These are phyloP conservation scores for Scytalidium sp. DNA, from an alignment of 2,329 filamentous ascomycete species.

Conservation along the genomic window DNA sequence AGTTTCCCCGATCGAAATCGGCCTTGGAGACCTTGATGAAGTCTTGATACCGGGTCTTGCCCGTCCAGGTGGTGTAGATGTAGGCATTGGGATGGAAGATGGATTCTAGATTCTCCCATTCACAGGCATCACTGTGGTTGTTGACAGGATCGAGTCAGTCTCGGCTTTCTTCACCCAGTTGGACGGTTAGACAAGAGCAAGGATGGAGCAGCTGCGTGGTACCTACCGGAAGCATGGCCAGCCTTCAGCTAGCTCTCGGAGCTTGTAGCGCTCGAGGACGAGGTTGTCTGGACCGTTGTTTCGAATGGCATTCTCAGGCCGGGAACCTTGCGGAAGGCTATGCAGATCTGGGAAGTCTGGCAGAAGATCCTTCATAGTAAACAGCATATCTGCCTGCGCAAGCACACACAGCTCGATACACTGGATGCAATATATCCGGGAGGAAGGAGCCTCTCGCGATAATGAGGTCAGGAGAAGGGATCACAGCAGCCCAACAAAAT, in stretches of 20 bases:
- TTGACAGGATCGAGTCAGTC: not conserved
- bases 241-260: conserved; percentile 45
- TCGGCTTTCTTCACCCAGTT: not conserved
- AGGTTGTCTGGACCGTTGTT: conserved; percentile 44
- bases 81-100: conserved; percentile 45
- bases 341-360: conserved; percentile 25
- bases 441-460: too few relatives aligned
- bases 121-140: conserved; percentile 38
- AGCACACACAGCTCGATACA: too few relatives aligned
- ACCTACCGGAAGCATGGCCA: conserved; percentile 43
- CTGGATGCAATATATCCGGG: too few relatives aligned
- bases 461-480: too few relatives aligned
- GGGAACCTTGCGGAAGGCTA: conserved; percentile 29
- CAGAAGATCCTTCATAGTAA: conserved; percentile 16
- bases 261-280: conserved; percentile 40
- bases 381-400: not conserved
- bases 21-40: conserved; percentile 35
- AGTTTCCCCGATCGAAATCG: conserved; percentile 36
- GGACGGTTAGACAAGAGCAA: not conserved
- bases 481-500: too few relatives aligned
- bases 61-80: conserved; percentile 49
- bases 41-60: conserved; percentile 34
- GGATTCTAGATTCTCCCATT: conserved; percentile 48
- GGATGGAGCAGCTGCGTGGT: not conserved
- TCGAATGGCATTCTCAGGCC: conserved; percentile 35